phyloP scores from a whole-genome alignment of 164 flowering plant species.

The Stephania japonica region DNA sequence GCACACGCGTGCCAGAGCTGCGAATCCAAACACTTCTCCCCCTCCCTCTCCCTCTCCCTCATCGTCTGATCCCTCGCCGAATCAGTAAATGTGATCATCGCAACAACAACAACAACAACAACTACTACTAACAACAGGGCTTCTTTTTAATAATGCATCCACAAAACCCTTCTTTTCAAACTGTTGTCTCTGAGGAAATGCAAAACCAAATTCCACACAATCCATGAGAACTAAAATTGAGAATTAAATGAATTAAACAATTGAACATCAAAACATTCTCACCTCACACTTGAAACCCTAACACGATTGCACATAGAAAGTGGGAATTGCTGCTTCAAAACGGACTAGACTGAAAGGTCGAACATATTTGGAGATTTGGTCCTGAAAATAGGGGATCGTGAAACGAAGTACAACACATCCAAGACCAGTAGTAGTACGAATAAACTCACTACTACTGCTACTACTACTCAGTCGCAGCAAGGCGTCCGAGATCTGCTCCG shows the following conservation, averaged over 20 bases:
- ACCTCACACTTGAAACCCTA: neutral
- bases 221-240: neutral
- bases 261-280: neutral
- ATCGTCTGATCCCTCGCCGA: constrained; percentile 26
- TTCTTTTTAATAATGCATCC: no score
- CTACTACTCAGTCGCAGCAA: neutral
- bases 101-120: neutral
- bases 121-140: neutral
- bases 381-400: neutral
- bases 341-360: neutral
- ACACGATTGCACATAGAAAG: no score
- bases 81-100: constrained; percentile 53
- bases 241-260: neutral
- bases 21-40: constrained; percentile 69
- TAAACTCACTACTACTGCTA: neutral
- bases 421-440: neutral
- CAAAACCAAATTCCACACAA: neutral
- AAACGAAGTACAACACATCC: neutral
- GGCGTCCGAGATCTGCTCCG: neutral
- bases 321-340: no score
- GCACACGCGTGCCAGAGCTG: constrained; percentile 98
- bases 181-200: neutral
- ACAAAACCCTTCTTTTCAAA: neutral
- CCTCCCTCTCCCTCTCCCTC: constrained; percentile 50
- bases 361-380: neutral